phyloP scores from a whole-genome alignment of 495 filamentous ascomycete genomes.

The Tuber borchii region DNA sequence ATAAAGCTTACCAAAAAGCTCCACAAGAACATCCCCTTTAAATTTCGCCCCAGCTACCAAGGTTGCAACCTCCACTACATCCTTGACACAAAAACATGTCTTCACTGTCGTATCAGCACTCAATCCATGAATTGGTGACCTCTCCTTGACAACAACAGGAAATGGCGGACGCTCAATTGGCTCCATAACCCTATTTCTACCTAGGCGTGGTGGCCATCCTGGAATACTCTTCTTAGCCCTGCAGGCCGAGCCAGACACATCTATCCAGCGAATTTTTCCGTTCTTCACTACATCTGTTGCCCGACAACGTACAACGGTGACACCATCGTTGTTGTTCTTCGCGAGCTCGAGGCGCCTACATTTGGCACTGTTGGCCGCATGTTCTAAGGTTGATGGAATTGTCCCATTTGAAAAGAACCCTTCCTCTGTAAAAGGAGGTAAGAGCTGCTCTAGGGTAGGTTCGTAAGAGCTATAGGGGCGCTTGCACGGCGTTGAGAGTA shows the following conservation, averaged over 20 bases:
- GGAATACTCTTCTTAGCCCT: neutral
- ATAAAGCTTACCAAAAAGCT: conserved; percentile 46
- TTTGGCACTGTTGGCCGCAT: neutral
- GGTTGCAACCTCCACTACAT: conserved; percentile 49
- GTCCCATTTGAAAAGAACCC: neutral
- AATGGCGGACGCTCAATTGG: conserved; percentile 50
- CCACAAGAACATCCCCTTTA: conserved; percentile 49
- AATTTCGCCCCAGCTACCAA: conserved; percentile 40
- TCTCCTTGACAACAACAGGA: conserved; percentile 48
- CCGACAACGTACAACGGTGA: neutral
- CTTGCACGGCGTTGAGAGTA: neutral
- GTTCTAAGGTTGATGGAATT: neutral
- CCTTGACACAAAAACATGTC: conserved; percentile 57
- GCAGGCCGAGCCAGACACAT: neutral
- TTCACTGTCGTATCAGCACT: conserved; percentile 48
- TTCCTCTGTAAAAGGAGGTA: neutral
- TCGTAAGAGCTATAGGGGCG: neutral
- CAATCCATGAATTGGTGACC: conserved; percentile 51
- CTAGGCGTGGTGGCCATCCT: conserved; percentile 1
- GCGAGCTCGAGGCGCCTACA: neutral
- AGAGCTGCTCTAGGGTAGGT: neutral
- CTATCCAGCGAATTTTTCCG: neutral
- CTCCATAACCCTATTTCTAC: neutral
- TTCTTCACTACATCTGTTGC: neutral
- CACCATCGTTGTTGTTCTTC: neutral